Base-by-base conservation (phyloP, 176 grass and related monocot genomes). In the Oryza glaberrima region DNA sequence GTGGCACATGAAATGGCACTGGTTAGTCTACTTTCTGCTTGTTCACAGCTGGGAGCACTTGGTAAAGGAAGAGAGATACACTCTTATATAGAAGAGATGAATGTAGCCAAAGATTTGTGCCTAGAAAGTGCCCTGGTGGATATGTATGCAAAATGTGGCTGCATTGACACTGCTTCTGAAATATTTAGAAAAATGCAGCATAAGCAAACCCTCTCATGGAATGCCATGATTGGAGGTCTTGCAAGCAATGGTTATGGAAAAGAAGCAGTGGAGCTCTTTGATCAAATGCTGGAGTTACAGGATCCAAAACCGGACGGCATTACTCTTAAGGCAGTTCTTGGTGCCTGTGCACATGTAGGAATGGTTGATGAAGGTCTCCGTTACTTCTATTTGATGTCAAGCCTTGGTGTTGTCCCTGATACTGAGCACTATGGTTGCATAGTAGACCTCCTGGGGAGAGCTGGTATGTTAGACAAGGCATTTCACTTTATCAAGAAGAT, bases 71-170 rank as follows among this genome's bases (percentile, higher is more conserved):
- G 69, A 77, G 82, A 78, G 46, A 86, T 98, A 63, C 93, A 98
- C 34, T 52, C 85, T 71, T 92, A 90, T 67, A 92, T 98, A 65
- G 65, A 93, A 47, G 91, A 98, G 10, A 91, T 85, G 13, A 91
- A 94, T 65, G 77, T 95, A 51, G 73, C 9, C 54, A 84, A 78
- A 77, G 92, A 98, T 54, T 26, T 83, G 9, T 91, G 79, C 69
- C 75, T 98, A 60, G 75, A 88, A 67, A 95, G 88, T 75, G 84
- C 91, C 25, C 88, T 98, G 12, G 63, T 98, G 1, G 95, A 95
- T 87, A 98, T 98, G 92, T 98, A 98, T 84, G 92, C 87, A 83
- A 94, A 98, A 69, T 94, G 92, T 80, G 91, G 91, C 19, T 90
- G 88, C 87, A 88, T 85, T 15, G 89, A 90, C 2, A 83, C 82